Percentiles rank a stretch among this genome's conserved stretches.
phyloP scores from a whole-genome alignment of 2,329 filamentous ascomycete genomes.

The Venturiaceae sp. region DNA sequence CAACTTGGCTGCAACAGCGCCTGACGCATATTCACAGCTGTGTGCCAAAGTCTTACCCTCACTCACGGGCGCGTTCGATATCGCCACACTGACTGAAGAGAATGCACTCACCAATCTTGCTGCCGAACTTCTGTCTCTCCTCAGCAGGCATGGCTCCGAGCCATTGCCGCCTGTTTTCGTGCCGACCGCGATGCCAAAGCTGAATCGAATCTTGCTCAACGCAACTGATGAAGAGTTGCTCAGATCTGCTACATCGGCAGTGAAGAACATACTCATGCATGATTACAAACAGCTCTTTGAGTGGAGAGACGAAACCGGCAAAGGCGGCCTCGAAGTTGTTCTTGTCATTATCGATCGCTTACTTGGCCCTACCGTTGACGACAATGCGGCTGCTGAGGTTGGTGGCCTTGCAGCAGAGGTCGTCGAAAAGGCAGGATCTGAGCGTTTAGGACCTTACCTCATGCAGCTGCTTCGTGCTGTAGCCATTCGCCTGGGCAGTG shows the following conservation, averaged over 20 bases:
- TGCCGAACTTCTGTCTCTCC: slow-evolving; percentile 69
- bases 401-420: slow-evolving; percentile 88
- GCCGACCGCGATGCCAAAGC: slow-evolving; percentile 73
- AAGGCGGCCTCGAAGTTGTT: slow-evolving; percentile 78
- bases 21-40: slow-evolving; percentile 63
- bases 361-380: slow-evolving; percentile 73
- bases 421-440: slow-evolving; percentile 89
- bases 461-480: slow-evolving; percentile 83
- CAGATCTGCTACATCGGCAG: slow-evolving; percentile 72
- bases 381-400: slow-evolving; percentile 91
- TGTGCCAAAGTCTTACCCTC: slow-evolving; percentile 83
- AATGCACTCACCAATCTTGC: slow-evolving; percentile 78
- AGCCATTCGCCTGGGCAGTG: slow-evolving; percentile 71
- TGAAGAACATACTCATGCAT: slow-evolving; percentile 83
- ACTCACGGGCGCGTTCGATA: slow-evolving; percentile 79
- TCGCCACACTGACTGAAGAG: slow-evolving; percentile 76
- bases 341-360: slow-evolving; percentile 88
- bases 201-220: slow-evolving; percentile 71
- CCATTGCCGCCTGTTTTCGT: slow-evolving; percentile 84
- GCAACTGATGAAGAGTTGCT: slow-evolving; percentile 83
- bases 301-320: slow-evolving; percentile 70
- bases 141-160: slow-evolving; percentile 73
- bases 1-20: slow-evolving; percentile 52
- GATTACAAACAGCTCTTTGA: slow-evolving; percentile 83
- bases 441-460: slow-evolving; percentile 81